Percentiles rank a stretch among this genome's conserved stretches.
Evolutionary conservation across 805 yeast genomes (phyloP).

Genomic region (Pichia nanzhaoensis): DNA sequence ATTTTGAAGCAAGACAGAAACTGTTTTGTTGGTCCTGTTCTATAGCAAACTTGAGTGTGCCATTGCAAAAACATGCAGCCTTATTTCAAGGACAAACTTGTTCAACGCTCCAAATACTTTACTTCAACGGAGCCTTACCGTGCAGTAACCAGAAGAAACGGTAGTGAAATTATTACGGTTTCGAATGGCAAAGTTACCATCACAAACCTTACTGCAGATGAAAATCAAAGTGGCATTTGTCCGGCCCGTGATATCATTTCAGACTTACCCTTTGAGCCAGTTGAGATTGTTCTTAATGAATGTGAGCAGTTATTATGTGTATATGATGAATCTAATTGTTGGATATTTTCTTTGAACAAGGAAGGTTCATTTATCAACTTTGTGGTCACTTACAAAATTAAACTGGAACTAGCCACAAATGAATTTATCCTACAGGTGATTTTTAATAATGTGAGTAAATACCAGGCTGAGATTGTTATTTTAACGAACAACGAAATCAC

Average conservation of each 20-base stretch:
- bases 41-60: too few relatives aligned
- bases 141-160: slow-evolving; percentile 22
- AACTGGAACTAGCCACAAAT: slow-evolving; percentile 11
- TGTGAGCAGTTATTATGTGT: slow-evolving; percentile 25
- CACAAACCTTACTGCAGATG: slow-evolving; percentile 13
- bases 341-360: slow-evolving; percentile 17
- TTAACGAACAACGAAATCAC: slow-evolving; percentile 32
- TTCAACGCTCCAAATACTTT: slow-evolving; percentile 11
- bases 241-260: slow-evolving; percentile 3
- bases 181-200: slow-evolving; percentile 17
- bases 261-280: slow-evolving; percentile 23
- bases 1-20: too few relatives aligned
- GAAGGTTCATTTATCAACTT: slow-evolving; percentile 17
- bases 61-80: too few relatives aligned
- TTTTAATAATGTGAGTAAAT: slow-evolving; percentile 41
- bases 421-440: slow-evolving; percentile 32
- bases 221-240: not conserved
- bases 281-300: slow-evolving; percentile 18
- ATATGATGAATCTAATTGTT: slow-evolving; percentile 17
- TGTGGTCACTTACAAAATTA: slow-evolving; percentile 11
- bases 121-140: slow-evolving; percentile 15
- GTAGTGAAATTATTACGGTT: slow-evolving; percentile 25
- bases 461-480: slow-evolving; percentile 38
- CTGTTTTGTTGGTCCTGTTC: too few relatives aligned
- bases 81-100: not conserved